These are phyloP conservation scores for Bretziella fagacearum DNA, from an alignment of 2,329 filamentous ascomycete genomes.

Conservation along the genomic window DNA sequence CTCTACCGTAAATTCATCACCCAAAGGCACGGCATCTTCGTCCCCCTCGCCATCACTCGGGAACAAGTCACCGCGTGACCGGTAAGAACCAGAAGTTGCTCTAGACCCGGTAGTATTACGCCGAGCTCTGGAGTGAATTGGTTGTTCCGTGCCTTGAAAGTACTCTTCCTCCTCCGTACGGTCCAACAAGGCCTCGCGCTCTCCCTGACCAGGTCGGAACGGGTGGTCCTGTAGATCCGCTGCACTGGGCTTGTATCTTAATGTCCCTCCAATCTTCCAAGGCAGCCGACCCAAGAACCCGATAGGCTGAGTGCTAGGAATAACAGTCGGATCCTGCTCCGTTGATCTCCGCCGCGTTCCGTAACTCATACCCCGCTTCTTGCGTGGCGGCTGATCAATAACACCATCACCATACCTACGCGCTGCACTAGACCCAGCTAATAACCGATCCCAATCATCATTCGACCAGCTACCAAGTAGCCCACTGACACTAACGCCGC, in stretches of 20 bases:
- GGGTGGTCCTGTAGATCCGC: slow-evolving; percentile 83
- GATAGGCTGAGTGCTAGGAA: slow-evolving; percentile 69
- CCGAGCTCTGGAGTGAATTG: slow-evolving; percentile 31
- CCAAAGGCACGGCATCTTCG: slow-evolving; percentile 81
- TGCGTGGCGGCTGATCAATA: slow-evolving; percentile 46
- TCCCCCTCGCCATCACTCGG: slow-evolving; percentile 74
- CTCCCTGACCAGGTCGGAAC: slow-evolving; percentile 33
- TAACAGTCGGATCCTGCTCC: slow-evolving; percentile 76
- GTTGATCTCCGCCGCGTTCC: slow-evolving; percentile 41
- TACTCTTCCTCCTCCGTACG: slow-evolving; percentile 20
- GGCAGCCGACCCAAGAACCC: slow-evolving; percentile 73
- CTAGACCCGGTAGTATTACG: slow-evolving; percentile 68
- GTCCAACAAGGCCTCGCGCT: slow-evolving; percentile 52
- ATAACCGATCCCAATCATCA: slow-evolving; percentile 70
- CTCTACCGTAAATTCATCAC: slow-evolving; percentile 79
- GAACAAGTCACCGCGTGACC: slow-evolving; percentile 78
- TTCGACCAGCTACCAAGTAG: slow-evolving; percentile 57
- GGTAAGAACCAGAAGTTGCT: slow-evolving; percentile 68
- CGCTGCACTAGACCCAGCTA: slow-evolving; percentile 45
- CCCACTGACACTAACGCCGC: slow-evolving; percentile 26
- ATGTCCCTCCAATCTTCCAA: slow-evolving; percentile 64
- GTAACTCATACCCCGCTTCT: slow-evolving; percentile 79
- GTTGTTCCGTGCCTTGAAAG: slow-evolving; percentile 30
- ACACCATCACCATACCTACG: slow-evolving; percentile 18
- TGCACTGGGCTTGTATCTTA: slow-evolving; percentile 79